Evolutionary conservation across 495 filamentous ascomycete genomes (phyloP).

Genomic region (Lophiostoma macrostomum): DNA sequence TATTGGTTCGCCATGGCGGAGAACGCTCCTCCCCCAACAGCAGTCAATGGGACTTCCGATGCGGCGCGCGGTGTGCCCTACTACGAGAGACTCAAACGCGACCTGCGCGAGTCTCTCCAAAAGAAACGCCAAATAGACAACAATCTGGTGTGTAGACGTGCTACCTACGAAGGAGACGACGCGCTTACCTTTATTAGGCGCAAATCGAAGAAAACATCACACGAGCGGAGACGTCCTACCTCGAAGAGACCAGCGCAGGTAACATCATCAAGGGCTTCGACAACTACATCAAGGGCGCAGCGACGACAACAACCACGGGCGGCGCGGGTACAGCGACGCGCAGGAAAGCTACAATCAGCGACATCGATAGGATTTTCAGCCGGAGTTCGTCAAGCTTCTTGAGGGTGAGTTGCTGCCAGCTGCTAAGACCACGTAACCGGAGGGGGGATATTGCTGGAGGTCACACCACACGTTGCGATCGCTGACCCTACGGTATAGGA

Average conservation of each 20-base stretch:
- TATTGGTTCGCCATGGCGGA: constrained; percentile 28
- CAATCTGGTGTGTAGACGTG: constrained; percentile 52
- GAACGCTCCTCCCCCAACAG: constrained; percentile 43
- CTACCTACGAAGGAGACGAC: neutral
- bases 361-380: constrained; percentile 45
- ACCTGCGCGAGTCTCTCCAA: constrained; percentile 63
- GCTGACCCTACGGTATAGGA: constrained; percentile 22
- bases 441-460: no score
- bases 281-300: constrained; percentile 87
- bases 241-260: constrained; percentile 81
- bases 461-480: neutral
- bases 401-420: no score
- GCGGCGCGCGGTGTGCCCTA: constrained; percentile 53
- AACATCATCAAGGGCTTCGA: constrained; percentile 98
- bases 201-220: constrained; percentile 79
- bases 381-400: constrained; percentile 40
- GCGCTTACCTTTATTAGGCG: constrained; percentile 42
- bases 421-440: no score
- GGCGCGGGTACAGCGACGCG: constrained; percentile 33
- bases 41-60: constrained; percentile 15
- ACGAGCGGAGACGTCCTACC: constrained; percentile 79
- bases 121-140: constrained; percentile 67
- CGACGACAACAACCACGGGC: constrained; percentile 26
- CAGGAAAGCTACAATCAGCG: constrained; percentile 40
- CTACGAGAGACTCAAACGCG: constrained; percentile 69